These are phyloP conservation scores for Saturnispora silvae DNA, from an alignment of 805 yeast species.

Conservation along the genomic window DNA sequence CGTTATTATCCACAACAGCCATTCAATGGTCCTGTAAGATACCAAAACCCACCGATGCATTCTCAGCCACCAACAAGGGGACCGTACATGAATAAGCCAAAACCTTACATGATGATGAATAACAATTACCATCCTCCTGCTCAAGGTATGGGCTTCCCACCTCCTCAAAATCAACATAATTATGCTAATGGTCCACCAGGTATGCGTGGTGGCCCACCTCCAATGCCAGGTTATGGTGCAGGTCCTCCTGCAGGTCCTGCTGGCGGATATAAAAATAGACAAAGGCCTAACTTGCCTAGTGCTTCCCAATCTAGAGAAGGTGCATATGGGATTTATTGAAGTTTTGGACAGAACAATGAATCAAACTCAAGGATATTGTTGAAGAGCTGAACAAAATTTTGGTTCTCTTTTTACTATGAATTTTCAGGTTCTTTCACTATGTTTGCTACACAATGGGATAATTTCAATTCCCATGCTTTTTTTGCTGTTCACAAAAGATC, in stretches of 20 bases:
- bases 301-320: slow-evolving; percentile 25
- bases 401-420: not conserved
- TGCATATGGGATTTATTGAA: slow-evolving; percentile 30
- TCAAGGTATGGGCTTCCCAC: not conserved
- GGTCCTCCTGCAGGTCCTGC: no score
- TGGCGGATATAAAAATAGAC: slow-evolving; percentile 1
- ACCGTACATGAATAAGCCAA: slow-evolving; percentile 6
- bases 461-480: not conserved
- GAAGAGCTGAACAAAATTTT: not conserved
- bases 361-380: no score
- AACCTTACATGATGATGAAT: slow-evolving; percentile 4
- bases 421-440: no score
- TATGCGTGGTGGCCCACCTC: slow-evolving; percentile 7
- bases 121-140: not conserved
- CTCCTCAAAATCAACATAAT: slow-evolving; percentile 6
- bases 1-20: not conserved
- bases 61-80: not conserved
- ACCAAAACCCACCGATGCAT: not conserved
- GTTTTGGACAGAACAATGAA: not conserved
- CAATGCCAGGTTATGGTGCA: slow-evolving; percentile 1
- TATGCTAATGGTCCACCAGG: slow-evolving; percentile 4
- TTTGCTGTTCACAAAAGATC: no score
- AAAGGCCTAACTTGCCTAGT: slow-evolving; percentile 13
- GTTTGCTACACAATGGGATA: no score
- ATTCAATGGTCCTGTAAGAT: not conserved